Conservation (phyloP, 192 early-diverging fungal species). For the Coemansia sp. region DNA sequence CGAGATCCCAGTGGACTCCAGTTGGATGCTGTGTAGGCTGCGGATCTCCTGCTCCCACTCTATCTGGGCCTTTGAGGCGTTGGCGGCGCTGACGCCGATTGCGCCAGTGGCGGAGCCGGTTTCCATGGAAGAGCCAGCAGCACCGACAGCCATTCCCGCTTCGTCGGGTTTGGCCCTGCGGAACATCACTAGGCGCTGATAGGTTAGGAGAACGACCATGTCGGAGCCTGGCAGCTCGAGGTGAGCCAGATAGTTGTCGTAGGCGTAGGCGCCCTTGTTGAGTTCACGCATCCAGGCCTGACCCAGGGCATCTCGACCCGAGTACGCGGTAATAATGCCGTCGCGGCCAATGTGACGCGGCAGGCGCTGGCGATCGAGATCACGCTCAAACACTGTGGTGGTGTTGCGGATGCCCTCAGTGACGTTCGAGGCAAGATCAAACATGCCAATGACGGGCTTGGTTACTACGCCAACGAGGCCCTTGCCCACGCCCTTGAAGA, state of each 20-base stretch:
- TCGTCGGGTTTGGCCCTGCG: slow-evolving; percentile 46
- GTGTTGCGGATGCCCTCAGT: slow-evolving; percentile 93
- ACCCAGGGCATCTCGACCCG: slow-evolving; percentile 76
- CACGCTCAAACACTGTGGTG: slow-evolving; percentile 82
- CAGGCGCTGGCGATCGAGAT: slow-evolving; percentile 78
- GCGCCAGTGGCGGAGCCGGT: slow-evolving; percentile 41
- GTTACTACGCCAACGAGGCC: slow-evolving; percentile 91
- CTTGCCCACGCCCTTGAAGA: slow-evolving; percentile 93
- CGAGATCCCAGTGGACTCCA: slow-evolving; percentile 69
- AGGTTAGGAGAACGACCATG: slow-evolving; percentile 81
- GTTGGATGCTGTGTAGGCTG: slow-evolving; percentile 65
- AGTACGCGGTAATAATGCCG: slow-evolving; percentile 76
- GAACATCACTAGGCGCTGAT: slow-evolving; percentile 73
- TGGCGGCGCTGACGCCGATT: slow-evolving; percentile 45
- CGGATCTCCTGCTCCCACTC: slow-evolving; percentile 85
- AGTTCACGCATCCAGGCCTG: slow-evolving; percentile 82
- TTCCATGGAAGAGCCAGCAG: slow-evolving; percentile 37
- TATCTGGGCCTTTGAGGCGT: slow-evolving; percentile 64
- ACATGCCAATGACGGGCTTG: slow-evolving; percentile 93
- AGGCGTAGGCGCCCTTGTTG: slow-evolving; percentile 71
- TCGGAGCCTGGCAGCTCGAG: slow-evolving; percentile 80
- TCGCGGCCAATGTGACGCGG: slow-evolving; percentile 85
- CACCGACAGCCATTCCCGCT: slow-evolving; percentile 40
- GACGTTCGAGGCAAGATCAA: slow-evolving; percentile 93
- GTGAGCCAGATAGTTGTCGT: slow-evolving; percentile 86